These are phyloP conservation scores for Lasiodiplodia citricola DNA, from an alignment of 2,329 filamentous ascomycete genomes.

Conservation along the genomic window DNA sequence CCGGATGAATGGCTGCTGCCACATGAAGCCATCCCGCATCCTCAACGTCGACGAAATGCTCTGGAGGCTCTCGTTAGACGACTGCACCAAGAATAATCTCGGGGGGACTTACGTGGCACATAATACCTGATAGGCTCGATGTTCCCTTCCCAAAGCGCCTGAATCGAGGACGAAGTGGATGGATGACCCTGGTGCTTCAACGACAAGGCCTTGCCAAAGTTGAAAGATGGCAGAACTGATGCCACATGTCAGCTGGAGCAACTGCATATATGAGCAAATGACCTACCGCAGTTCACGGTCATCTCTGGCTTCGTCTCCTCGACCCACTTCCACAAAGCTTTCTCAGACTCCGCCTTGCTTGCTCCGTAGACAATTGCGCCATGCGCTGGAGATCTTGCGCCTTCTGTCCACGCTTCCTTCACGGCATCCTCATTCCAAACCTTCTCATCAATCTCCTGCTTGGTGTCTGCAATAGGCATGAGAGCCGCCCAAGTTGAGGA, in stretches of 20 bases:
- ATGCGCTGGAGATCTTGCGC: constrained; percentile 28
- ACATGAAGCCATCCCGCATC: constrained; percentile 34
- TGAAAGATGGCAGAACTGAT: constrained; percentile 25
- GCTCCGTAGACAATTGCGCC: constrained; percentile 45
- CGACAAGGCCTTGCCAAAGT: constrained; percentile 30
- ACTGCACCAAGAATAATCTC: not conserved
- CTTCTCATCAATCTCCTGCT: constrained; percentile 35
- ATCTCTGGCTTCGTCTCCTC: constrained; percentile 48
- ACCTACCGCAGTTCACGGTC: constrained; percentile 42
- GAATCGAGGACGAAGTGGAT: constrained; percentile 28
- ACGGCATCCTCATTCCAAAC: constrained; percentile 42
- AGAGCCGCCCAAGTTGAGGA: constrained; percentile 47
- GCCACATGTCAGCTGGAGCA: not conserved
- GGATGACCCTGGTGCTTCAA: constrained; percentile 30
- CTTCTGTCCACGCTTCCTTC: constrained; percentile 39
- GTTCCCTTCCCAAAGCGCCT: constrained; percentile 29
- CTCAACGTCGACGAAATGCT: constrained; percentile 31
- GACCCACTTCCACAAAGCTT: constrained; percentile 50
- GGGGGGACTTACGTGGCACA: constrained; percentile 9
- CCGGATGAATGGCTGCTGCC: constrained; percentile 30
- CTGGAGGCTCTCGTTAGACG: constrained; percentile 9
- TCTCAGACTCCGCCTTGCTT: constrained; percentile 50
- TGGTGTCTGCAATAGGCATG: constrained; percentile 34
- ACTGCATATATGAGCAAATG: not conserved
- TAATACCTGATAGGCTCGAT: not conserved